These are phyloP conservation scores for Schizopora paradoxa DNA, from an alignment of 1,284 basidiomycete species.

Conservation along the genomic window DNA sequence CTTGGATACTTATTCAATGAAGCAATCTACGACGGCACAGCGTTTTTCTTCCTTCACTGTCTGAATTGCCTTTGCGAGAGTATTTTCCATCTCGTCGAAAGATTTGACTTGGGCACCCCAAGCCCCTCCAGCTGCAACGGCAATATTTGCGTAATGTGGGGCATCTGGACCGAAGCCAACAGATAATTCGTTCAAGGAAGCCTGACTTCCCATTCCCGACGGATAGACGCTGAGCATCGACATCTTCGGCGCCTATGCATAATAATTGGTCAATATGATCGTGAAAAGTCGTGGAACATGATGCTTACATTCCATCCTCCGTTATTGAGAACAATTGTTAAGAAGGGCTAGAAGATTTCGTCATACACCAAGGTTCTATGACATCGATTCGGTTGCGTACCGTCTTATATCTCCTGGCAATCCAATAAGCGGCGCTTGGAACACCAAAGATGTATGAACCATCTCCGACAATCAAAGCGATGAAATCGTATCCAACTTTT, in stretches of 20 bases:
- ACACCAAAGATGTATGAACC: constrained; percentile 64
- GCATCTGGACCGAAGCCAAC: constrained; percentile 61
- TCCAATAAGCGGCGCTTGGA: constrained; percentile 63
- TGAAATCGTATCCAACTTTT: constrained; percentile 51
- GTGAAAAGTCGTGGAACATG: not conserved
- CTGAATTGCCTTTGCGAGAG: constrained; percentile 45
- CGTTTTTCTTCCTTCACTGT: constrained; percentile 53
- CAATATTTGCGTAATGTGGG: constrained; percentile 58
- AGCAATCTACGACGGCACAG: constrained; percentile 58
- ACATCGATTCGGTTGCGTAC: constrained; percentile 31
- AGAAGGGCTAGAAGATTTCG: constrained; percentile 46
- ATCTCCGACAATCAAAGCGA: constrained; percentile 59
- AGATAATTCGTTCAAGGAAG: constrained; percentile 44
- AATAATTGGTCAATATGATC: not conserved
- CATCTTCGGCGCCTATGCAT: constrained; percentile 46
- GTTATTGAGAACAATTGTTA: constrained; percentile 67
- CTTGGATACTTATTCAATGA: constrained; percentile 34
- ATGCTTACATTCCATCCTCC: constrained; percentile 57
- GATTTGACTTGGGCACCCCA: constrained; percentile 48
- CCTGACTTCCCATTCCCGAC: constrained; percentile 44
- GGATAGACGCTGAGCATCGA: constrained; percentile 66
- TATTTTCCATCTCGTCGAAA: constrained; percentile 34
- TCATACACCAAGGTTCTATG: not conserved
- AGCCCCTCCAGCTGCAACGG: constrained; percentile 59
- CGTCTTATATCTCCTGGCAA: constrained; percentile 60